These are phyloP conservation scores for Ophiosphaerella narmari DNA, from an alignment of 2,329 filamentous ascomycete genomes.

Conservation along the genomic window DNA sequence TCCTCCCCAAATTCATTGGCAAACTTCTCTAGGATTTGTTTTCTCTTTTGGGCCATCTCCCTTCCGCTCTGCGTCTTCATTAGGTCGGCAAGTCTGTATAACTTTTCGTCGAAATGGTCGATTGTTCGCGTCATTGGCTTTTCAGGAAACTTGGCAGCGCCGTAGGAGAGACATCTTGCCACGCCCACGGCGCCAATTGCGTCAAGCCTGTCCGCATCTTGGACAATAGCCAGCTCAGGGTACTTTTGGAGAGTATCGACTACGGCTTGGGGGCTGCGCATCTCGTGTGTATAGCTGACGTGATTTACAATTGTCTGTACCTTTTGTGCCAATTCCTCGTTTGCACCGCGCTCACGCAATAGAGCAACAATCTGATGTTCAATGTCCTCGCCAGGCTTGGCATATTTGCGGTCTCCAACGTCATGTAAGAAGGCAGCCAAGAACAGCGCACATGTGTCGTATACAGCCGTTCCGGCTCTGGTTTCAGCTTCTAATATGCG, in stretches of 20 bases:
- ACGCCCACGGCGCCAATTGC: constrained; percentile 87
- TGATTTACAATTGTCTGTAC: constrained; percentile 75
- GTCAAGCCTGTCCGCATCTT: constrained; percentile 92
- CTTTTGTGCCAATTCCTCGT: constrained; percentile 62
- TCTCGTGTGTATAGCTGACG: constrained; percentile 79
- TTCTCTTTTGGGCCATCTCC: constrained; percentile 20
- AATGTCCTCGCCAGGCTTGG: constrained; percentile 58
- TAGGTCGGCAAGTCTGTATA: constrained; percentile 37
- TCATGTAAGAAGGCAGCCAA: constrained; percentile 74
- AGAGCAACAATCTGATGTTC: constrained; percentile 61
- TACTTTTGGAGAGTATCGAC: constrained; percentile 64
- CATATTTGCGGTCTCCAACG: constrained; percentile 84
- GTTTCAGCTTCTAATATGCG: constrained; percentile 63
- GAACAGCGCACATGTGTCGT: constrained; percentile 63
- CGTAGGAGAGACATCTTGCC: constrained; percentile 76
- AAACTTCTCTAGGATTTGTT: constrained; percentile 18
- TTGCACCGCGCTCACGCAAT: constrained; percentile 62
- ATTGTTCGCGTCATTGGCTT: constrained; percentile 34
- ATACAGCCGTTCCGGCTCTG: constrained; percentile 39
- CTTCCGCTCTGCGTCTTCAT: constrained; percentile 43
- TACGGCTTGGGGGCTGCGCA: constrained; percentile 65
- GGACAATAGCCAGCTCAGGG: constrained; percentile 81
- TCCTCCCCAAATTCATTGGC: constrained; percentile 20
- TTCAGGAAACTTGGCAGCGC: constrained; percentile 54
- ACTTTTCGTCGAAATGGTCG: constrained; percentile 44